A percentile compares a stretch with the other conserved stretches of the same genome.
Conservation (phyloP, 306 rosid species). For the Cicer arietinum region DNA sequence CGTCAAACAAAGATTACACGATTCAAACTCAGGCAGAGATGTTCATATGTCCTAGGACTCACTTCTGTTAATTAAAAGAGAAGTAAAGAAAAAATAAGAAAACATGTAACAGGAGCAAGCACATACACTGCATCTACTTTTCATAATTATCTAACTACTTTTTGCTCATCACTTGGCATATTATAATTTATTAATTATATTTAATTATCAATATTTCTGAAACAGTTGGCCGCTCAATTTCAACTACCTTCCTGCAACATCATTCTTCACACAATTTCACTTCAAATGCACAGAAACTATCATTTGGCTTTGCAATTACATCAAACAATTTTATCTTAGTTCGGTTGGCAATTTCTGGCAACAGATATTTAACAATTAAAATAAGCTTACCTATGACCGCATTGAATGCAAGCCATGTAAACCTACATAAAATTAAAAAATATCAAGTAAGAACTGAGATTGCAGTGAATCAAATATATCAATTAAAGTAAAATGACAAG, state of each 20-base stretch:
- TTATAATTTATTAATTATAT: neutral
- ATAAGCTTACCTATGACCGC: slow-evolving; percentile 73
- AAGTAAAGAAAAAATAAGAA: slow-evolving; percentile 22
- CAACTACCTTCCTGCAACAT: slow-evolving; percentile 28
- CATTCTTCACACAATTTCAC: slow-evolving; percentile 34
- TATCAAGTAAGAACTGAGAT: slow-evolving; percentile 27
- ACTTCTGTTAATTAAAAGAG: neutral
- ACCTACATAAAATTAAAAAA: slow-evolving; percentile 59
- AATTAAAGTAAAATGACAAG: slow-evolving; percentile 5
- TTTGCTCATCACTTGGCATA: slow-evolving; percentile 7
- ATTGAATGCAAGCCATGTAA: slow-evolving; percentile 89
- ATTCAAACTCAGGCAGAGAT: slow-evolving; percentile 26
- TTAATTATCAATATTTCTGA: slow-evolving; percentile 7
- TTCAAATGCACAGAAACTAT: slow-evolving; percentile 25
- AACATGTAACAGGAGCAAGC: slow-evolving; percentile 27
- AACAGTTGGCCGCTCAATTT: slow-evolving; percentile 25
- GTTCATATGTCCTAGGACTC: neutral
- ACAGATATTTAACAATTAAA: slow-evolving; percentile 11
- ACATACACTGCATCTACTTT: slow-evolving; percentile 31
- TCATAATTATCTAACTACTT: slow-evolving; percentile 5
- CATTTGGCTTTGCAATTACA: slow-evolving; percentile 6
- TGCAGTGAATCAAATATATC: slow-evolving; percentile 32
- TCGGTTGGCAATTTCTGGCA: slow-evolving; percentile 31
- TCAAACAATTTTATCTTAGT: slow-evolving; percentile 30
- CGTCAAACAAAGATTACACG: slow-evolving; percentile 24